Evolutionary conservation across 2,329 filamentous ascomycete genomes (phyloP).

Genomic region (Apiospora sp.): DNA sequence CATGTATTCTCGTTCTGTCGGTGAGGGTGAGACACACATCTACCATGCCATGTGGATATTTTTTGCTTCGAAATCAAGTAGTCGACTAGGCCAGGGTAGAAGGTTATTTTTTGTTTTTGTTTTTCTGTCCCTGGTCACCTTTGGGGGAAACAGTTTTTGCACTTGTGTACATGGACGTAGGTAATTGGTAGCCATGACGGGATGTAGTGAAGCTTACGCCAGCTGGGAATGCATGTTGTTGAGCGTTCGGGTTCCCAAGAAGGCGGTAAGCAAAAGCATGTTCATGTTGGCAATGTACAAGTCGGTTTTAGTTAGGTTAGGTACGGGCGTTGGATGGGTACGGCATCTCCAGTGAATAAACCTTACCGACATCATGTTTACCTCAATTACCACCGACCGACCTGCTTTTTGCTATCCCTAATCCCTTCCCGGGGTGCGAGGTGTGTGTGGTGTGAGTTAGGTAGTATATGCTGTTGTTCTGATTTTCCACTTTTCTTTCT

Average conservation of each 20-base stretch:
- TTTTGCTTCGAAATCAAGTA: conserved; percentile 8
- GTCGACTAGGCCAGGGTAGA: conserved; percentile 9
- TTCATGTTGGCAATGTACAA: background rate
- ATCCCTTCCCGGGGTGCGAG: background rate
- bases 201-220: conserved; percentile 20
- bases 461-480: background rate
- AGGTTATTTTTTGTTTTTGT: background rate
- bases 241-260: conserved; percentile 2
- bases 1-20: conserved; percentile 23
- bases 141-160: background rate
- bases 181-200: conserved; percentile 13
- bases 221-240: conserved; percentile 21
- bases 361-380: background rate
- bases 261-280: conserved; percentile 18
- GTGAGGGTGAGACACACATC: conserved; percentile 23
- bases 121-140: background rate
- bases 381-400: background rate
- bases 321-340: background rate
- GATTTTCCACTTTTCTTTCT: background rate
- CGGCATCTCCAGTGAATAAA: conserved; percentile 3
- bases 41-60: conserved; percentile 18
- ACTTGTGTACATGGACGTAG: conserved; percentile 5
- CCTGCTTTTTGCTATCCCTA: background rate
- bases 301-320: background rate
- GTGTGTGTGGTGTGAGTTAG: background rate